phyloP scores from a whole-genome alignment of 2,329 filamentous ascomycete genomes.

The Aureobasidium sp. region DNA sequence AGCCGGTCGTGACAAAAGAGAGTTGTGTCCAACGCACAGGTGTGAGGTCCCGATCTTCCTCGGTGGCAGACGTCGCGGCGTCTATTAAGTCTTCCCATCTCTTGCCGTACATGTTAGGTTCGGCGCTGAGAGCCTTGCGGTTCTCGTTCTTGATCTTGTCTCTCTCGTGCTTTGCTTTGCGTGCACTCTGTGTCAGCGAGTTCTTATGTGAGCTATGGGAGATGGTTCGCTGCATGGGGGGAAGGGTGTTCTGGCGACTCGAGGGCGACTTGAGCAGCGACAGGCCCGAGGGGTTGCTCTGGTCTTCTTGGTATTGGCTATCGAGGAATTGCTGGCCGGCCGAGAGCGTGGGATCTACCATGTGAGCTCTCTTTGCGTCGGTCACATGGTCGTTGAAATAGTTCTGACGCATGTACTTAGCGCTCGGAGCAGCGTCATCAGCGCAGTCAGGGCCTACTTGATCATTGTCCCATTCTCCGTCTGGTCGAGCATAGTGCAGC shows the following conservation, averaged over 20 bases:
- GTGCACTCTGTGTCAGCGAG: conserved; percentile 72
- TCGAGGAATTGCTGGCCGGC: conserved; percentile 20
- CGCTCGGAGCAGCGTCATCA: conserved; percentile 13
- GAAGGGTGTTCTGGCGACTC: conserved; percentile 79
- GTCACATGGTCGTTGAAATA: conserved; percentile 35
- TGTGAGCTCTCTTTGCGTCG: conserved; percentile 18
- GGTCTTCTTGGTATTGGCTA: conserved; percentile 17
- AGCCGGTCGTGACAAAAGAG: conserved; percentile 10
- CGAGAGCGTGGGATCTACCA: conserved; percentile 18
- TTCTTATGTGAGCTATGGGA: conserved; percentile 69
- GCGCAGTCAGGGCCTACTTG: conserved; percentile 48
- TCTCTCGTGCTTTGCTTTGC: conserved; percentile 72
- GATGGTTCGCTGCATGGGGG: conserved; percentile 68
- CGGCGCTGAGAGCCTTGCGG: conserved; percentile 78
- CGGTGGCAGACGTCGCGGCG: conserved; percentile 84
- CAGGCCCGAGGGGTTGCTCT: conserved; percentile 32
- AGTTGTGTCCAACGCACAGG: conserved; percentile 55
- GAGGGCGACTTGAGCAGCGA: conserved; percentile 76
- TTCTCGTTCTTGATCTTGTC: conserved; percentile 69
- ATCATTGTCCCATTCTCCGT: conserved; percentile 72
- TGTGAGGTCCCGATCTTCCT: conserved; percentile 82
- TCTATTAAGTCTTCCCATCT: conserved; percentile 96
- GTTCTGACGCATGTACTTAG: conserved; percentile 25
- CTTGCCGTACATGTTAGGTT: conserved; percentile 74
- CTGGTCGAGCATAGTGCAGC: conserved; percentile 70